Evolutionary conservation across 495 filamentous ascomycete genomes (phyloP), one percentile per base, ranked within the genome.

Genomic region (Wilcoxina mikolae): DNA sequence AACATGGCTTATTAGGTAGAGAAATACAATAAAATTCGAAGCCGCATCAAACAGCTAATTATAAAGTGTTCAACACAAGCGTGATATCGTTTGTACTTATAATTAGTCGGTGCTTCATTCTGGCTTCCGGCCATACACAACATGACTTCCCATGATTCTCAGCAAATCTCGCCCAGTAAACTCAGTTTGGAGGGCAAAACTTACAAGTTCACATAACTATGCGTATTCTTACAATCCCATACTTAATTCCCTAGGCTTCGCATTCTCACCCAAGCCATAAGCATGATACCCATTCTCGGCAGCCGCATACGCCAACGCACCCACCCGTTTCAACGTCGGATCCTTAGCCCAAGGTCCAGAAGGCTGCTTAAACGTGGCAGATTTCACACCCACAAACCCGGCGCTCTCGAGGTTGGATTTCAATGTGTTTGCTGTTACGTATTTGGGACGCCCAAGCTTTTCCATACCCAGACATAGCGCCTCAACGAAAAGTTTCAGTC

Each of bases 301-400:
- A 15, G n/a, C 23, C 23, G n/a, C 15, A 12, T 11, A 31, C 20
- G 27, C 20, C 23, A 50, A 11, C 25, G 24, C 27, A 24, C 81
- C 80, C 39, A 80, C 58, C 28, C 70, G 65, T 46, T 72, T 77
- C 35, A 76, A 47, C n/a, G 68, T 70, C 10, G 67, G 68, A 57
- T 85, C 75, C 45, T 70, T 70, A 0, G 80, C 71, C 79, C 78
- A 81, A 7, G 72, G 67, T 26, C 79, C 81, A 5, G 71, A 65
- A 2, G 81, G 81, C 24, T 76, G 67, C 60, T 78, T 78, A 49
- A 66, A 70, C 11, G 71, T 39, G 29, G 64, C 64, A 56, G 77
- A 70, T n/a, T 75, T 59, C n/a, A 82, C 71, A 56, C 80, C 74
- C 20, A 73, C 69, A 58, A 82, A 85, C 0, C 80, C 79, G 0